These are phyloP conservation scores for Fusarium metavorans DNA, from an alignment of 2,329 filamentous ascomycete genomes.

Conservation along the genomic window DNA sequence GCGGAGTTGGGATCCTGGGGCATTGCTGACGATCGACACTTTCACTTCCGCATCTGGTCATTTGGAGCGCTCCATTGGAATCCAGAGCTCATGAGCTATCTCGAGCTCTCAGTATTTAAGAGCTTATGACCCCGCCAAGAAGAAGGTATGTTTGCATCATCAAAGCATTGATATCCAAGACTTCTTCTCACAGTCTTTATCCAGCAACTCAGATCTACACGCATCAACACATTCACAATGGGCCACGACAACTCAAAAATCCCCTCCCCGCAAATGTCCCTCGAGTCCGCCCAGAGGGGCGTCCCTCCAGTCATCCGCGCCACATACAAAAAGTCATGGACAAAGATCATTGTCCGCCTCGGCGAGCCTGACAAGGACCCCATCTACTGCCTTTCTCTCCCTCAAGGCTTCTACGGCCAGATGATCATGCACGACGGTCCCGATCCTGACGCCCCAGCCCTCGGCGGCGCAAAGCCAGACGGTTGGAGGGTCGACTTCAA, in stretches of 20 bases:
- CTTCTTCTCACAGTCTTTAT: neutral
- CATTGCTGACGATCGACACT: neutral
- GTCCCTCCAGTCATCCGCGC: slow-evolving; percentile 6
- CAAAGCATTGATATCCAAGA: neutral
- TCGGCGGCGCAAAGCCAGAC: neutral
- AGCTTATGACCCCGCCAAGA: neutral
- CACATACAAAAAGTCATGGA: slow-evolving; percentile 14
- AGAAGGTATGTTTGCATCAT: neutral
- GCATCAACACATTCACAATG: neutral
- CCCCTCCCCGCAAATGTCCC: neutral
- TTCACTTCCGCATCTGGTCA: neutral
- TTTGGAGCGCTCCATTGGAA: neutral
- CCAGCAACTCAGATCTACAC: neutral
- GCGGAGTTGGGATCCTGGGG: neutral
- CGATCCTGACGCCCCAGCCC: neutral
- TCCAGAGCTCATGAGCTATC: neutral
- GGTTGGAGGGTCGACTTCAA: slow-evolving; percentile 2
- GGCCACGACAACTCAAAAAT: slow-evolving; percentile 9
- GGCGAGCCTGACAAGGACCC: slow-evolving; percentile 8
- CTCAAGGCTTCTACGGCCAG: slow-evolving; percentile 6
- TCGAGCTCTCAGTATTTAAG: neutral
- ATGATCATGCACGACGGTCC: slow-evolving; percentile 17
- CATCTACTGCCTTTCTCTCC: neutral
- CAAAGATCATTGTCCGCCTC: slow-evolving; percentile 14
- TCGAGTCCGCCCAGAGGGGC: neutral